A percentile compares a stretch with the other conserved stretches of the same genome.
phyloP scores from a whole-genome alignment of 495 filamentous ascomycete species.

The Elasticomyces elasticus region DNA sequence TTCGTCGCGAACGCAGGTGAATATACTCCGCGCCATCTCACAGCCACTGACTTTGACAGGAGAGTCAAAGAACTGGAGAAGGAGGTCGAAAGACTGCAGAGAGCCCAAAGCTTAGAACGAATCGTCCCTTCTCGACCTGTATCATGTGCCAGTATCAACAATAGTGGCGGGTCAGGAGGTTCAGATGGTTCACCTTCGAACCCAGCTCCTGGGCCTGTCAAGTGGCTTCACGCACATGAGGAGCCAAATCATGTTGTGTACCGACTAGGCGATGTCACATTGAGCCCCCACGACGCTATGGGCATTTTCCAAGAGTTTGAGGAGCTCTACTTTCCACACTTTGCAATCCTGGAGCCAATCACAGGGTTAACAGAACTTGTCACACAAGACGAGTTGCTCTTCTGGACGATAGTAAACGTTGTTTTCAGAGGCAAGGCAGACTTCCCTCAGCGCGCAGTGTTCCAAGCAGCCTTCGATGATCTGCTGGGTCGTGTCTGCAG shows the following conservation, averaged over 20 bases:
- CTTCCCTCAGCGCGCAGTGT: background rate
- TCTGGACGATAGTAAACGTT: conserved; percentile 13
- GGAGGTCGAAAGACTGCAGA: conserved; percentile 3
- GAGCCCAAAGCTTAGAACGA: conserved; percentile 2
- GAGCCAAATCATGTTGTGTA: background rate
- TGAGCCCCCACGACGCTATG: background rate
- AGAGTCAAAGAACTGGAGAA: conserved; percentile 5
- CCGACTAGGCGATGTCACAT: background rate
- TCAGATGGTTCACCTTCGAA: background rate
- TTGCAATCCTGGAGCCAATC: conserved; percentile 16
- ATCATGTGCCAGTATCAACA: background rate
- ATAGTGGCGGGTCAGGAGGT: background rate
- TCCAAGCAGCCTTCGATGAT: background rate
- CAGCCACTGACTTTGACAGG: background rate
- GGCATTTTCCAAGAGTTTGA: conserved; percentile 2
- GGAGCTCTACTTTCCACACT: conserved; percentile 12
- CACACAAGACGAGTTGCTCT: conserved; percentile 6
- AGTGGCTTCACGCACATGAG: background rate
- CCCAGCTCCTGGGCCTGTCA: background rate
- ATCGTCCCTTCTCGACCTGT: background rate
- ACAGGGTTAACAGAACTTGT: conserved; percentile 5
- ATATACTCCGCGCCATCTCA: background rate
- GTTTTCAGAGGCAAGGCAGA: conserved; percentile 5
- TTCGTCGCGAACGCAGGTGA: conserved; percentile 6
- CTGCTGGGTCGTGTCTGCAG: background rate